phyloP scores from a whole-genome alignment of 2,329 filamentous ascomycete genomes.

The Penicillium sp. region DNA sequence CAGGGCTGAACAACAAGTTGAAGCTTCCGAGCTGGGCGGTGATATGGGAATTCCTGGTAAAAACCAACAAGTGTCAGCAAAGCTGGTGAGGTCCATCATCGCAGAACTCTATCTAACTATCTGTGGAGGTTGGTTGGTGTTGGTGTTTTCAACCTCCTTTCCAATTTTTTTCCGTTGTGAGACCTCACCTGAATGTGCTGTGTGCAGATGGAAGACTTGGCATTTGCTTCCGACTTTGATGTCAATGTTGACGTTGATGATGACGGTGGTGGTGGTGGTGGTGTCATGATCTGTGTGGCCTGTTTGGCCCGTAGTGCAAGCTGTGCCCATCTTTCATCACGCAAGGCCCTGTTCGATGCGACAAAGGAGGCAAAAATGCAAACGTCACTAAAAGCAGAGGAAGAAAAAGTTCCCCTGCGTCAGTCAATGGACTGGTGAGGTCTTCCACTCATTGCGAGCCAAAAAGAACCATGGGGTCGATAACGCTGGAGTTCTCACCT shows the following conservation, averaged over 20 bases:
- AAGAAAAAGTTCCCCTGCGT: not conserved
- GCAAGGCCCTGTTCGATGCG: not conserved
- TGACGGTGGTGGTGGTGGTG: no score
- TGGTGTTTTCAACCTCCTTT: not conserved
- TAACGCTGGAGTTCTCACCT: conserved; percentile 5
- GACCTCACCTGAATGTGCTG: not conserved
- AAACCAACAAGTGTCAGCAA: no score
- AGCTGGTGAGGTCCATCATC: no score
- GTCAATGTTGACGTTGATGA: not conserved
- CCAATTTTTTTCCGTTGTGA: not conserved
- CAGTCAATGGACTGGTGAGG: conserved; percentile 3
- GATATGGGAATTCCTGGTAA: no score
- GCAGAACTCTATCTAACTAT: not conserved
- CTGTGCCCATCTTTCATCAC: no score
- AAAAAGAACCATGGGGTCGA: not conserved
- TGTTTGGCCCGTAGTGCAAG: not conserved
- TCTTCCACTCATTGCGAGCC: not conserved
- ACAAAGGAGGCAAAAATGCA: not conserved
- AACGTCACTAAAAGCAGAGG: not conserved
- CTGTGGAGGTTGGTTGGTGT: not conserved
- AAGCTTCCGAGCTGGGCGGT: no score
- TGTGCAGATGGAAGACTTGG: not conserved
- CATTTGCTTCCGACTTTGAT: not conserved
- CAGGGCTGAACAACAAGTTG: no score
- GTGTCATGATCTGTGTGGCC: not conserved